phyloP scores from a whole-genome alignment of 108 stramenopile species.

The Cylindrotheca closterium region DNA sequence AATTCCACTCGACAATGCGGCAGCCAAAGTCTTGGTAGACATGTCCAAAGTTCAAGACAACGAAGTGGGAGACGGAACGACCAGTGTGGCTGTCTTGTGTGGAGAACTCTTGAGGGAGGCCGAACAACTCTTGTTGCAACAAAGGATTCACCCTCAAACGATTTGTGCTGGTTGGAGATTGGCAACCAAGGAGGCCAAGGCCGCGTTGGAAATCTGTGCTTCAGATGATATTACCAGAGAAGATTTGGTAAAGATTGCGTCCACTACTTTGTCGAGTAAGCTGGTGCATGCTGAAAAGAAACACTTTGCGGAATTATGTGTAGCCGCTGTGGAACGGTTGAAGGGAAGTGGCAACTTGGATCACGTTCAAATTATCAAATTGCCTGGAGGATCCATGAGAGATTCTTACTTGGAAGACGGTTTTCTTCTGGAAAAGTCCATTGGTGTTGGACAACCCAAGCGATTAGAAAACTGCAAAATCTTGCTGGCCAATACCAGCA shows the following conservation, averaged over 20 bases:
- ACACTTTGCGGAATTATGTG: conserved; percentile 96
- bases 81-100: conserved; percentile 91
- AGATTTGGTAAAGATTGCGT: conserved; percentile 93
- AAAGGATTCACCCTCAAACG: conserved; percentile 98
- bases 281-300: conserved; percentile 95
- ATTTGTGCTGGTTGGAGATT: conserved; percentile 97
- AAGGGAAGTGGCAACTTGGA: conserved; percentile 92
- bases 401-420: conserved; percentile 98
- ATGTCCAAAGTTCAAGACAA: conserved; percentile 97
- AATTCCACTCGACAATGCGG: conserved; percentile 96
- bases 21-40: conserved; percentile 98
- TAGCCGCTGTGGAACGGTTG: conserved; percentile 95
- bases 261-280: conserved; percentile 96
- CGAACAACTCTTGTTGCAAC: conserved; percentile 87
- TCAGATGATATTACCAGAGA: conserved; percentile 72
- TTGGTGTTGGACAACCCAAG: conserved; percentile 96
- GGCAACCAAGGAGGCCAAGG: conserved; percentile 84
- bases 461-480: conserved; percentile 97
- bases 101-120: conserved; percentile 98
- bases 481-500: conserved; percentile 97
- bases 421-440: conserved; percentile 95
- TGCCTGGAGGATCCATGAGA: conserved; percentile 90
- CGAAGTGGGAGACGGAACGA: conserved; percentile 98
- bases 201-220: conserved; percentile 52
- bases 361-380: conserved; percentile 97